These are phyloP conservation scores for Fusarium nelsonii DNA, from an alignment of 2,329 filamentous ascomycete genomes.

Conservation along the genomic window DNA sequence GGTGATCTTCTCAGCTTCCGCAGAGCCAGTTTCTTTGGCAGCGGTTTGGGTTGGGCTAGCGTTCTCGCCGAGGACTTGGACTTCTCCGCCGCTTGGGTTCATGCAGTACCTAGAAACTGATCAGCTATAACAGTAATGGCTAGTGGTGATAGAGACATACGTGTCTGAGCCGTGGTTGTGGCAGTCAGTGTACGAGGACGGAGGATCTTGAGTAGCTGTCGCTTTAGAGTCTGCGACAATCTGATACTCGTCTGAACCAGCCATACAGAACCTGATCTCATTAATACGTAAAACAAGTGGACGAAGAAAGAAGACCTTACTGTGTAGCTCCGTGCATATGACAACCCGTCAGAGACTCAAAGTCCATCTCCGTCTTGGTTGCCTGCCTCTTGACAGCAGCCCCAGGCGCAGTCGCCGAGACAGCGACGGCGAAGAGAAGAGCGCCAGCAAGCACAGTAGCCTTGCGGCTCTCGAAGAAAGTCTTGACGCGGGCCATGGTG, in stretches of 20 bases:
- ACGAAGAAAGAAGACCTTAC: not conserved
- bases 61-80: constrained; percentile 38
- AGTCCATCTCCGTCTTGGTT: constrained; percentile 19
- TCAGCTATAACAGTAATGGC: not conserved
- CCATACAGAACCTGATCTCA: constrained; percentile 38
- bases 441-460: constrained; percentile 14
- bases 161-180: constrained; percentile 41
- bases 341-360: constrained; percentile 42
- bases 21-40: constrained; percentile 27
- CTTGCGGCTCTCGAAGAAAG: constrained; percentile 26
- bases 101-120: constrained; percentile 40
- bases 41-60: constrained; percentile 22
- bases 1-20: constrained; percentile 45
- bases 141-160: not conserved
- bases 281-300: not conserved
- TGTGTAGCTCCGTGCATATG: constrained; percentile 41
- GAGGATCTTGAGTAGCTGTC: constrained; percentile 36
- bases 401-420: constrained; percentile 38
- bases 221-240: constrained; percentile 27
- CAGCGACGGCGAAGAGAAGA: constrained; percentile 34
- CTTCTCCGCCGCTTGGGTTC: constrained; percentile 44
- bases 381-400: constrained; percentile 37
- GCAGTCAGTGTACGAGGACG: constrained; percentile 45
- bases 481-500: constrained; percentile 35
- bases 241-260: constrained; percentile 39